Conservation (phyloP, 1,284 basidiomycete species). For the Boletus subluridellus region DNA sequence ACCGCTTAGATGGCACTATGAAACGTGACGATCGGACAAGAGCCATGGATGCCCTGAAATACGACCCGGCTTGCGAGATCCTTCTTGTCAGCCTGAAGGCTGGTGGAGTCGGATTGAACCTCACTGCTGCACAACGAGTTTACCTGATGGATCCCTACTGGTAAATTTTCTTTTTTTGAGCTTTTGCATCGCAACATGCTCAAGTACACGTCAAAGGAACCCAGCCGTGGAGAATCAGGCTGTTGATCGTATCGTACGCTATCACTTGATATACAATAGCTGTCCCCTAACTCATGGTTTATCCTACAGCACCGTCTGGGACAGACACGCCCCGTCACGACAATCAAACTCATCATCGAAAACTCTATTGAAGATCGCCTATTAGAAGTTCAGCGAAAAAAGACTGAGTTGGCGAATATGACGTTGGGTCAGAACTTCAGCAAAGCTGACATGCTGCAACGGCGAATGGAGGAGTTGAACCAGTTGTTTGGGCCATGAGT, state of each 20-base stretch:
- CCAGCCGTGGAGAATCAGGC: slow-evolving; percentile 96
- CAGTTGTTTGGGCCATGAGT: slow-evolving; percentile 57
- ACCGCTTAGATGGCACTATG: slow-evolving; percentile 95
- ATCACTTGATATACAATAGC: not conserved
- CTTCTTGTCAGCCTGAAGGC: slow-evolving; percentile 94
- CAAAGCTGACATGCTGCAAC: slow-evolving; percentile 79
- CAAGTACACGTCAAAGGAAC: slow-evolving; percentile 58
- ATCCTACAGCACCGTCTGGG: slow-evolving; percentile 78
- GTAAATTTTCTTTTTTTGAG: slow-evolving; percentile 40
- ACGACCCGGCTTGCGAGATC: slow-evolving; percentile 83
- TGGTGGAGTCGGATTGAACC: slow-evolving; percentile 93
- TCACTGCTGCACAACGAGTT: slow-evolving; percentile 88
- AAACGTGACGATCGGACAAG: slow-evolving; percentile 87
- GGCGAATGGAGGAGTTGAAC: slow-evolving; percentile 78
- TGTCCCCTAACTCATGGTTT: slow-evolving; percentile 9
- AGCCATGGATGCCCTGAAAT: slow-evolving; percentile 88
- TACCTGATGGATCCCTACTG: slow-evolving; percentile 97
- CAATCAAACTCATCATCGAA: slow-evolving; percentile 89
- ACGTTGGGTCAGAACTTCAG: slow-evolving; percentile 78
- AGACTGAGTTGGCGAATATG: slow-evolving; percentile 89
- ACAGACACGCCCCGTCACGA: slow-evolving; percentile 87
- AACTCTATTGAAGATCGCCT: slow-evolving; percentile 89
- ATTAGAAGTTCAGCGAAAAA: slow-evolving; percentile 90
- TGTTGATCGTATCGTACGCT: slow-evolving; percentile 78
- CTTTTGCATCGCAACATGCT: slow-evolving; percentile 1